phyloP scores from a whole-genome alignment of 805 yeast genomes.

The Wickerhamomyces chambardii region DNA sequence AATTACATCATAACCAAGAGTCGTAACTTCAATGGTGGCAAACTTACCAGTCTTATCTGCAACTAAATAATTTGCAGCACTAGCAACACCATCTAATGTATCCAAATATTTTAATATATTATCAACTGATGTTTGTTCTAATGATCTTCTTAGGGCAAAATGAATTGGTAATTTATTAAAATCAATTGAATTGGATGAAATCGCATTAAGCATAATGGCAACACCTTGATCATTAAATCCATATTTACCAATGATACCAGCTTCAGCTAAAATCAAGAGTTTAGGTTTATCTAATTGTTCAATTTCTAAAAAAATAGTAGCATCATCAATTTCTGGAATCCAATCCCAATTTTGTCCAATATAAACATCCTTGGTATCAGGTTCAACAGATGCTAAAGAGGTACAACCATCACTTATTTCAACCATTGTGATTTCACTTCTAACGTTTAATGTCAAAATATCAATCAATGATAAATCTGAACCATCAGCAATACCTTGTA shows the following conservation, averaged over 20 bases:
- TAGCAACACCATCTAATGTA: slow-evolving; percentile 13
- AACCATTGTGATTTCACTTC: slow-evolving; percentile 29
- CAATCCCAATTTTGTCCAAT: slow-evolving; percentile 35
- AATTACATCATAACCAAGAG: slow-evolving; percentile 9
- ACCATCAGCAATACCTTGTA: slow-evolving; percentile 29
- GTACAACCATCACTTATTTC: slow-evolving; percentile 30
- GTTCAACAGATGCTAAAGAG: slow-evolving; percentile 18
- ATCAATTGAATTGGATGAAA: slow-evolving; percentile 17
- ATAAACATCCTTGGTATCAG: slow-evolving; percentile 12
- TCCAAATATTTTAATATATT: slow-evolving; percentile 8
- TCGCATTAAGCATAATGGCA: slow-evolving; percentile 14
- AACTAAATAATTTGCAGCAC: slow-evolving; percentile 15
- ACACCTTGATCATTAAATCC: slow-evolving; percentile 14
- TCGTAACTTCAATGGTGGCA: slow-evolving; percentile 14
- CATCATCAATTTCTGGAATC: slow-evolving; percentile 18
- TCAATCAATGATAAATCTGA: slow-evolving; percentile 22
- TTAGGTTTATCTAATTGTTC: slow-evolving; percentile 14
- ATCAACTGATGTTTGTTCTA: slow-evolving; percentile 17
- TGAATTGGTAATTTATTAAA: slow-evolving; percentile 25
- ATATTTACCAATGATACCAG: slow-evolving; percentile 17
- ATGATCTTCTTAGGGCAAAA: slow-evolving; percentile 22
- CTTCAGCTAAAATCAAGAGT: slow-evolving; percentile 16
- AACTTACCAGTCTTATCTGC: slow-evolving; percentile 13
- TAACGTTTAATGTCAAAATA: slow-evolving; percentile 26
- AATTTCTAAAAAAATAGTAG: slow-evolving; percentile 17